Conservation (phyloP, 225 moss, liverwort and hornwort genomes). For the Pleurozium schreberi region DNA sequence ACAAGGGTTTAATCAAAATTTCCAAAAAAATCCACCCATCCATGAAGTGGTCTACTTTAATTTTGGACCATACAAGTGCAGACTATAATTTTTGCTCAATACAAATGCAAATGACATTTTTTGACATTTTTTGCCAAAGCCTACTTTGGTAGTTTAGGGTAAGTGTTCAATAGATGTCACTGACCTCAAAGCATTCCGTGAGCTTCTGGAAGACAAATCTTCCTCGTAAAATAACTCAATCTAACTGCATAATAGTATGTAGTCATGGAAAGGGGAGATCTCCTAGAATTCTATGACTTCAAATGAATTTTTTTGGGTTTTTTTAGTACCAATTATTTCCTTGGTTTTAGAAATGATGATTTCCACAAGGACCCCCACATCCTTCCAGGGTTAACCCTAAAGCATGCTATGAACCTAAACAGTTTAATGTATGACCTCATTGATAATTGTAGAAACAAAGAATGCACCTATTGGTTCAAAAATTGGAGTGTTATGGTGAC, state of each 20-base stretch:
- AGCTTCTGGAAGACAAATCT: accelerated
- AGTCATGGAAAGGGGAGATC: no score
- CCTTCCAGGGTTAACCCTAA: not conserved
- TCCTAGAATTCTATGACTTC: no score
- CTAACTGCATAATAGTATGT: not conserved
- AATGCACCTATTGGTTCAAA: not conserved
- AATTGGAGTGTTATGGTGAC: not conserved
- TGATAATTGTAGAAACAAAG: not conserved
- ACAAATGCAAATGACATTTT: accelerated
- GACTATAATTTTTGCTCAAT: no score
- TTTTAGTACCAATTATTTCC: no score
- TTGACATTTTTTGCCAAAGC: not conserved
- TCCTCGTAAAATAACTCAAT: no score
- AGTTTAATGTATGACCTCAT: not conserved
- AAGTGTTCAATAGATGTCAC: not conserved
- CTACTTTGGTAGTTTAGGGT: accelerated
- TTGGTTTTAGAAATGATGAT: no score
- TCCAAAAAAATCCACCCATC: not conserved
- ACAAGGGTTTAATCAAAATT: not conserved
- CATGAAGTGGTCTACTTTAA: not conserved
- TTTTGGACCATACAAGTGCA: not conserved
- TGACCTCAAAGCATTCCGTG: accelerated
- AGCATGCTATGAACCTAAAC: accelerated
- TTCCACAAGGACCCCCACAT: no score
- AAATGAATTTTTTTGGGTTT: no score